Evolutionary conservation across 176 grass and related monocot genomes (phyloP), one percentile per base, ranked within the genome.

Genomic region (Stipa capillata): DNA sequence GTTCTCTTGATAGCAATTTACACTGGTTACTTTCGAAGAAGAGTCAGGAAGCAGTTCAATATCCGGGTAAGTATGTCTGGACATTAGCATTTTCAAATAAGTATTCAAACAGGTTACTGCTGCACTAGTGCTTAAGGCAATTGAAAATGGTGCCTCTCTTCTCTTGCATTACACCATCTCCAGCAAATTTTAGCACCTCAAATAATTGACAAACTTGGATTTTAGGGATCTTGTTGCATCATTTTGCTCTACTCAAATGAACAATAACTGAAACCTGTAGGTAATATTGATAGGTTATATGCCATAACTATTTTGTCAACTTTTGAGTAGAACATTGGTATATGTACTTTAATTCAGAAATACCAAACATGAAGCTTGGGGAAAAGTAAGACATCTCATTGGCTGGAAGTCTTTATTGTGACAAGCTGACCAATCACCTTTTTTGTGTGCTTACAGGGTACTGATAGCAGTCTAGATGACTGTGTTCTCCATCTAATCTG

Each of bases 401-500:
- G 59, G 9, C 44, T 39, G 35, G 64, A 55, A 47, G 8, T 73
- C 11, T 33, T 54, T 28, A 48, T 87, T 78, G 37, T 36, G 7
- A 35, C 23, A 74, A 69, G 50, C 64, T 81, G 12, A 81, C 42
- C 3, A 35, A 77, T 65, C 44, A 84, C 42, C 18, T 16, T 5
- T 77, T 55, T 79, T 80, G 71, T 65, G 69, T 65, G 8, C n/a
- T 74, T 85, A 16, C 82, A 99, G 92, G 96, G 92, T 42, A 95
- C 85, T 65, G 81, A 95, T 69, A 92, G 89, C 85, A 89, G 78
- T 50, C 44, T 99, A 73, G 96, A 95, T 76, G 96, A 94, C 82
- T 99, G 90, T 93, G 79, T 90, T 50, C 87, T 88, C 62, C 90
- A 99, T 93, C 90, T 99, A 18, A 88, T 99, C 23, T 95, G 90